Evolutionary conservation across 2,329 filamentous ascomycete genomes (phyloP).

Genomic region (Neurospora crassa): DNA sequence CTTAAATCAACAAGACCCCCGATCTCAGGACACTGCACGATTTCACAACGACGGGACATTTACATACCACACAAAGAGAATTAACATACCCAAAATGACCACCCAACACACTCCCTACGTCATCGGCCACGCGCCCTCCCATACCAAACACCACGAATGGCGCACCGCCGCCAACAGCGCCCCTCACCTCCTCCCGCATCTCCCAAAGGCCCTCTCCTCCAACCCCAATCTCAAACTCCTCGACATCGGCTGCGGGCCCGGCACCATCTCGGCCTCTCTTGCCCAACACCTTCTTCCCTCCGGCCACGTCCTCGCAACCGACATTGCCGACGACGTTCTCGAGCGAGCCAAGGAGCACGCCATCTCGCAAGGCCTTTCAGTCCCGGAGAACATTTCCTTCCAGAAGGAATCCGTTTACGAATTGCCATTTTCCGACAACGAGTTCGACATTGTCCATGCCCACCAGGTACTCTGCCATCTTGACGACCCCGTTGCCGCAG

Average conservation of each 20-base stretch:
- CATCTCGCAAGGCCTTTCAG: not conserved
- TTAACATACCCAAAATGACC: slow-evolving; percentile 1
- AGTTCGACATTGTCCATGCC: slow-evolving; percentile 9
- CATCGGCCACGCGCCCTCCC: slow-evolving; percentile 7
- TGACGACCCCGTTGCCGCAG: slow-evolving; percentile 24
- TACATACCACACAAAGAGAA: not conserved
- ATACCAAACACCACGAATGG: slow-evolving; percentile 23
- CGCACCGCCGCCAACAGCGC: slow-evolving; percentile 33
- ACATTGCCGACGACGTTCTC: slow-evolving; percentile 23
- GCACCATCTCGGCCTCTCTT: slow-evolving; percentile 33
- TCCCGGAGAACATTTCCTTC: slow-evolving; percentile 19
- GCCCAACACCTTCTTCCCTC: slow-evolving; percentile 25
- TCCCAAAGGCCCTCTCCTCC: slow-evolving; percentile 22
- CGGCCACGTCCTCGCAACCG: slow-evolving; percentile 28
- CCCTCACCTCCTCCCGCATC: slow-evolving; percentile 28
- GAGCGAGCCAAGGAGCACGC: slow-evolving; percentile 17
- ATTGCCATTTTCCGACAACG: slow-evolving; percentile 30
- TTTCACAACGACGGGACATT: not conserved
- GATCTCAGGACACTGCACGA: not conserved
- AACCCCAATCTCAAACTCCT: slow-evolving; percentile 21
- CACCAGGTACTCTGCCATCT: slow-evolving; percentile 23
- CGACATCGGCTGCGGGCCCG: slow-evolving; percentile 36
- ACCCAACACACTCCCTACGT: slow-evolving; percentile 2
- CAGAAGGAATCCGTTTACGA: slow-evolving; percentile 21
- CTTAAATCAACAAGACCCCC: not conserved